These are phyloP conservation scores for Platanthera zijinensis DNA, from an alignment of 106 monocot genomes.

Conservation along the genomic window DNA sequence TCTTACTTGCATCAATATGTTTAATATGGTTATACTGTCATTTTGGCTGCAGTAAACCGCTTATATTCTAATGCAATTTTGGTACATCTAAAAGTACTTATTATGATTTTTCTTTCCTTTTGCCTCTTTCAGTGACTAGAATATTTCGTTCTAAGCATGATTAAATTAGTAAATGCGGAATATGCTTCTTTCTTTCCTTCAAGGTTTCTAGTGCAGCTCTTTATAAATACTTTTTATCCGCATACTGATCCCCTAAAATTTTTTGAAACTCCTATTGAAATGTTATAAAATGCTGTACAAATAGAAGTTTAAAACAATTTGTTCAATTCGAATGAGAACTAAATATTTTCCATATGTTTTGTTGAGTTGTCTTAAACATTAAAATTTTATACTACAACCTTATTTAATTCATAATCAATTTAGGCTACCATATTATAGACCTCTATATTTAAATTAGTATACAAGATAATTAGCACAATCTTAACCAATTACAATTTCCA, in stretches of 20 bases:
- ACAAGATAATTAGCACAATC: neutral
- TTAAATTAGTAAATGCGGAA: neutral
- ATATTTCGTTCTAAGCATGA: neutral
- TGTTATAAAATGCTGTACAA: neutral
- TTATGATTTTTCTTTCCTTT: neutral
- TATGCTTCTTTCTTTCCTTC: neutral
- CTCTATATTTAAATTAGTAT: neutral
- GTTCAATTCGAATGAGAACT: neutral
- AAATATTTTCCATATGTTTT: no score
- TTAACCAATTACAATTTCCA: neutral
- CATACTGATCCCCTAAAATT: neutral
- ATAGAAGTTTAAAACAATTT: neutral
- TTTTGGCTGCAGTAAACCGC: neutral
- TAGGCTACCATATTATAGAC: neutral
- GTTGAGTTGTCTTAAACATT: neutral
- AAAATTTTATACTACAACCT: neutral
- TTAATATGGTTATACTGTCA: conserved; percentile 6
- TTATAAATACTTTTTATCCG: neutral
- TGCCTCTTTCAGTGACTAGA: neutral
- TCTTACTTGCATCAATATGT: neutral
- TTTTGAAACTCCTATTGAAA: neutral
- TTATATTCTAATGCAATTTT: neutral
- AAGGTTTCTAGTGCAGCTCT: no score
- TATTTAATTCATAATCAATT: neutral
- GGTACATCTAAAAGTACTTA: neutral